phyloP scores from a whole-genome alignment of 2,329 filamentous ascomycete genomes.

The Penicillium sp. region DNA sequence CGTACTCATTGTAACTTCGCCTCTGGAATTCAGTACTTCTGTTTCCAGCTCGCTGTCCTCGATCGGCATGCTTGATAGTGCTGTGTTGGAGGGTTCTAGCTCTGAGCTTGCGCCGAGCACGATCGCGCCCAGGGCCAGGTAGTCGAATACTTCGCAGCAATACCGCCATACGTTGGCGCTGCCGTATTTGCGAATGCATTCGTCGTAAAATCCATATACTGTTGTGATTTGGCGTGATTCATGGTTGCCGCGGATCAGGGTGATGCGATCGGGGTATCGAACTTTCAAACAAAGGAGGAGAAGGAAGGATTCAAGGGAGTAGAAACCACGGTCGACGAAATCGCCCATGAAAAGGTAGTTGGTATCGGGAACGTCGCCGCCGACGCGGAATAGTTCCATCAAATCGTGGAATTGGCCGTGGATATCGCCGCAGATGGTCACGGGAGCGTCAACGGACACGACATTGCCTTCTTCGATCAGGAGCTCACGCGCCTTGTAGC shows the following conservation, averaged over 20 bases:
- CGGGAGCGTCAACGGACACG: slow-evolving; percentile 88
- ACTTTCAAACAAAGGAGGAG: slow-evolving; percentile 95
- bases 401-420: slow-evolving; percentile 95
- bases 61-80: slow-evolving; percentile 52
- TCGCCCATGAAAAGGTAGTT: slow-evolving; percentile 99
- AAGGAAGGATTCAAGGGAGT: slow-evolving; percentile 94
- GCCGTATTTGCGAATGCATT: slow-evolving; percentile 74
- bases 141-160: slow-evolving; percentile 76
- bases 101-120: slow-evolving; percentile 78
- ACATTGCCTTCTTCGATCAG: slow-evolving; percentile 98
- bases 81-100: slow-evolving; percentile 55
- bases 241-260: slow-evolving; percentile 71
- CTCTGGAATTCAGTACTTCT: slow-evolving; percentile 84
- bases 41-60: slow-evolving; percentile 79
- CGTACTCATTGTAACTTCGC: slow-evolving; percentile 67
- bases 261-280: slow-evolving; percentile 71
- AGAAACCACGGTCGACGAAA: slow-evolving; percentile 97
- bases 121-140: slow-evolving; percentile 70
- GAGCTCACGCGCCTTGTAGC: slow-evolving; percentile 93
- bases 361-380: slow-evolving; percentile 89
- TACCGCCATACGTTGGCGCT: slow-evolving; percentile 78
- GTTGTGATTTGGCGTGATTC: slow-evolving; percentile 76
- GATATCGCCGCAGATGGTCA: slow-evolving; percentile 97
- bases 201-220: slow-evolving; percentile 77
- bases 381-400: slow-evolving; percentile 94